A percentile compares a stretch with the other conserved stretches of the same genome.
phyloP scores from a whole-genome alignment of 2,329 filamentous ascomycete genomes.

The Paradendryphiella salina region DNA sequence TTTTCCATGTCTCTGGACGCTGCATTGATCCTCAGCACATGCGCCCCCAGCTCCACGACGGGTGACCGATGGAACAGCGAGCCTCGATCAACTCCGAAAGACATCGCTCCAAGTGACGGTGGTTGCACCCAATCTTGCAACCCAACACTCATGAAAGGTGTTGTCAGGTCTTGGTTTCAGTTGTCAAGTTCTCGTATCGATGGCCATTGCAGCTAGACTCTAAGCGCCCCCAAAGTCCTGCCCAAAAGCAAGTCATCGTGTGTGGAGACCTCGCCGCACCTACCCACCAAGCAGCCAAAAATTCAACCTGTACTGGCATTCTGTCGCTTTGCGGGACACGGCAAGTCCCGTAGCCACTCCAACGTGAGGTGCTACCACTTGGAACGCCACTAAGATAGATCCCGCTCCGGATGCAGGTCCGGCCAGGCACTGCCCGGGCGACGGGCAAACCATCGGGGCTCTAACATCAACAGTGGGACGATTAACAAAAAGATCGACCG shows the following conservation, averaged over 20 bases:
- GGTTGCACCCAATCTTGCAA: not conserved
- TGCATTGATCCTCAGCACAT: not conserved
- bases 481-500: slow-evolving; percentile 9
- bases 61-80: not conserved
- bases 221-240: not conserved
- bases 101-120: not conserved
- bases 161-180: not conserved
- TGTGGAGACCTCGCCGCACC: slow-evolving; percentile 24
- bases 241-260: slow-evolving; percentile 16
- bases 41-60: not conserved
- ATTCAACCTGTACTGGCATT: not conserved
- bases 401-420: slow-evolving; percentile 15
- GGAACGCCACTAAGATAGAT: slow-evolving; percentile 4
- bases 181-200: not conserved
- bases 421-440: slow-evolving; percentile 4
- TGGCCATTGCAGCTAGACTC: not conserved
- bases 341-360: slow-evolving; percentile 2
- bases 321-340: not conserved
- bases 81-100: not conserved
- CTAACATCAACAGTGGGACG: not conserved
- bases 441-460: not conserved
- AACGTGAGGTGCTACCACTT: slow-evolving; percentile 3
- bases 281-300: slow-evolving; percentile 1
- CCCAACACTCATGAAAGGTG: not conserved
- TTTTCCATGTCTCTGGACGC: not conserved